These are phyloP conservation scores for Przewalskia tangutica DNA, from an alignment of 257 asterid genomes.

Conservation along the genomic window DNA sequence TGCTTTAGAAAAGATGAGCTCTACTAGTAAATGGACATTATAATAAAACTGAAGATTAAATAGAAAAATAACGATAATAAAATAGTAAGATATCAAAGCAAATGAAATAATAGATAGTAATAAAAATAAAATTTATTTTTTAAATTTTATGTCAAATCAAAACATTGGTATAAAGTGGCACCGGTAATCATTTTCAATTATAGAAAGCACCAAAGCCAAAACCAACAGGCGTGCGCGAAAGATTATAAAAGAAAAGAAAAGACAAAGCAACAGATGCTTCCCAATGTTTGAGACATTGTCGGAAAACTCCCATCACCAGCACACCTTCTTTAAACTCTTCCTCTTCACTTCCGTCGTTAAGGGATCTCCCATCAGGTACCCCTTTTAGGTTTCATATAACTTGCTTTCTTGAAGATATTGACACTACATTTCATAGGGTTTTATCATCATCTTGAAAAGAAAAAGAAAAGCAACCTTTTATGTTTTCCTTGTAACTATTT, in stretches of 20 bases:
- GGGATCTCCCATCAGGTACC: neutral
- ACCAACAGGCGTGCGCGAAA: neutral
- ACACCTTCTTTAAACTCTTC: neutral
- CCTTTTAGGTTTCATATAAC: neutral
- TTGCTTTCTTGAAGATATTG: neutral
- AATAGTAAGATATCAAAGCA: no score
- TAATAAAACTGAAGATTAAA: no score
- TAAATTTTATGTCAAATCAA: no score
- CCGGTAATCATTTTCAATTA: neutral
- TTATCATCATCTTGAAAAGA: neutral
- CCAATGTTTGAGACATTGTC: neutral
- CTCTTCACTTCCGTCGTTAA: neutral
- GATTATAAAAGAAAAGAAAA: neutral
- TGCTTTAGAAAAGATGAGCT: no score
- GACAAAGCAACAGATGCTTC: slow-evolving; percentile 1
- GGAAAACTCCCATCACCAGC: neutral
- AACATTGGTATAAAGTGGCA: no score
- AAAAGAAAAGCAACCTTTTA: neutral
- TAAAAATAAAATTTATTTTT: no score
- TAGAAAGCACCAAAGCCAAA: neutral
- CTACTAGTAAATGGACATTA: no score
- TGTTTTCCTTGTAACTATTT: neutral
- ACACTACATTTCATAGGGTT: neutral
- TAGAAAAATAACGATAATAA: no score
- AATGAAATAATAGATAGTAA: no score